A percentile compares a stretch with the other conserved stretches of the same genome.
Evolutionary conservation across 345 rosid species (phyloP).

Genomic region (Sonneratia caseolaris): DNA sequence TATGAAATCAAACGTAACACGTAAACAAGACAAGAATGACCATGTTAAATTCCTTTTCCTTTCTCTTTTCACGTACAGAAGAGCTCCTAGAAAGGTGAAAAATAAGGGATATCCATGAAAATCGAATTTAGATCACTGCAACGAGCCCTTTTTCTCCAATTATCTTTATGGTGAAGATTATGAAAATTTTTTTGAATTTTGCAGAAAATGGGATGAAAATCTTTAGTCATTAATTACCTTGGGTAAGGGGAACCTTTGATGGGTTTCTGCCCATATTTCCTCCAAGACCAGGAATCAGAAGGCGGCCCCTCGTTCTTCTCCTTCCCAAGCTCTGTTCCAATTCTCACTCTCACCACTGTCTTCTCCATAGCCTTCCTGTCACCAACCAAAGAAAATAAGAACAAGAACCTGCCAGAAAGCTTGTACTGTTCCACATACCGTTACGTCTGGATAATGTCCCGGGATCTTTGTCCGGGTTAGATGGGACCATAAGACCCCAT

Average conservation of each 20-base stretch:
- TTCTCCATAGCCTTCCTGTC: constrained; percentile 47
- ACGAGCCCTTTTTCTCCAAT: background rate
- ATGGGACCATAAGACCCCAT: background rate
- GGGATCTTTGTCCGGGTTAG: too few relatives aligned
- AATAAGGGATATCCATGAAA: too few relatives aligned
- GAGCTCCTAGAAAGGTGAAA: too few relatives aligned
- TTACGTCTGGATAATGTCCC: background rate
- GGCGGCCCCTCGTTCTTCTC: constrained; percentile 54
- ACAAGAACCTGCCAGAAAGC: too few relatives aligned
- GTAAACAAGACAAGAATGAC: too few relatives aligned
- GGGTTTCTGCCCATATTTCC: constrained; percentile 68
- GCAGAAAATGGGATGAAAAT: background rate
- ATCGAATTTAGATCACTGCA: background rate
- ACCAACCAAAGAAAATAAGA: background rate
- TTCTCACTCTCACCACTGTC: constrained; percentile 45
- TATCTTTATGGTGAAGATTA: too few relatives aligned
- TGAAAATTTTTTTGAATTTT: too few relatives aligned
- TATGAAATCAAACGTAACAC: background rate
- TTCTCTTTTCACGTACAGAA: too few relatives aligned
- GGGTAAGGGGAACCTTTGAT: constrained; percentile 70
- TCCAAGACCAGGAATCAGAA: constrained; percentile 73
- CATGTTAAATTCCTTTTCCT: too few relatives aligned
- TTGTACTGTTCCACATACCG: background rate
- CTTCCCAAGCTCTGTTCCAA: constrained; percentile 38
- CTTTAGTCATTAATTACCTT: constrained; percentile 22